These are phyloP conservation scores for Olyra latifolia DNA, from an alignment of 176 grass and related monocot genomes.

Conservation along the genomic window DNA sequence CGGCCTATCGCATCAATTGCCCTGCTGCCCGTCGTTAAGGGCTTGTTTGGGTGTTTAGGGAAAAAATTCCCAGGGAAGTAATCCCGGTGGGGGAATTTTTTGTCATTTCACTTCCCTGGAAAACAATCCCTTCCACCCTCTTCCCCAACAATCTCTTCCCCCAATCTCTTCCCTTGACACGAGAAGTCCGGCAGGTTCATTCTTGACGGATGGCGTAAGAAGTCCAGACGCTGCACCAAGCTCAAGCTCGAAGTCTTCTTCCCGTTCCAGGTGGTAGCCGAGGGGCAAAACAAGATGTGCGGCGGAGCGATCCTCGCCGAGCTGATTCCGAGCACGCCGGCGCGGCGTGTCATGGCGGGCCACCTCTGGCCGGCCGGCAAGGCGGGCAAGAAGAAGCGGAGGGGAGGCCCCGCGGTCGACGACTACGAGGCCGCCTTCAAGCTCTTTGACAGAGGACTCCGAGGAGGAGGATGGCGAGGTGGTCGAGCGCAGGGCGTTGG, in stretches of 20 bases:
- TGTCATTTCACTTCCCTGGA: no score
- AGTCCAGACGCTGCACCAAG: neutral
- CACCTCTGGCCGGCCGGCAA: slow-evolving; percentile 13
- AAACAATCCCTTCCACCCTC: no score
- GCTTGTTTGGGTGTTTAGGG: no score
- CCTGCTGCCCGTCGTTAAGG: no score
- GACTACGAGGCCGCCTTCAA: neutral
- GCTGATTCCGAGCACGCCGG: slow-evolving; percentile 36
- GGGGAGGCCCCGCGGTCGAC: neutral
- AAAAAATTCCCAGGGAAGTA: no score
- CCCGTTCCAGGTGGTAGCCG: neutral
- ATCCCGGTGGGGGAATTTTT: no score
- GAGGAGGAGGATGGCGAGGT: slow-evolving; percentile 18
- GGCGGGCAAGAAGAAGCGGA: neutral
- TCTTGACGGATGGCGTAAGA: no score
- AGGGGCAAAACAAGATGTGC: slow-evolving; percentile 43
- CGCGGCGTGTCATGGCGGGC: slow-evolving; percentile 1
- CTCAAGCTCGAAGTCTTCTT: neutral
- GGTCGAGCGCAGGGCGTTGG: slow-evolving; percentile 11
- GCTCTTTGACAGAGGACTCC: neutral
- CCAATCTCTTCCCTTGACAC: no score
- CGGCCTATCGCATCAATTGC: no score
- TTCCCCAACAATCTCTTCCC: no score
- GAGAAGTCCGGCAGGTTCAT: no score
- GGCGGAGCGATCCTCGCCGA: slow-evolving; percentile 59